Base-by-base conservation (phyloP, 1,284 basidiomycete genomes). In the Irpex lacteus region DNA sequence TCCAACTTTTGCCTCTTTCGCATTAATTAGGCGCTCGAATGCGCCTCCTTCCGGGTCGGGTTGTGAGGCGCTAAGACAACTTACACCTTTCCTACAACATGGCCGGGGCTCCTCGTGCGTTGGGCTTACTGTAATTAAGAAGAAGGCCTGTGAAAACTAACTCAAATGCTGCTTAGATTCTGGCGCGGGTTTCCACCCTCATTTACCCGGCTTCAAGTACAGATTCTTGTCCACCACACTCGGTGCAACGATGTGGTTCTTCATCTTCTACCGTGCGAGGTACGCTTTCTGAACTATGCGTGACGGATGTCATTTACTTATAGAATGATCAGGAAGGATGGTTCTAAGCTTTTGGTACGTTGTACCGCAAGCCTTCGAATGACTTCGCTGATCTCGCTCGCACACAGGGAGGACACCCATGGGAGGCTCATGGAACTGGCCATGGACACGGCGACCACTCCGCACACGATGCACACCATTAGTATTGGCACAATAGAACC, bases 161-260 rank as follows among this genome's bases (percentile, higher is more conserved):
- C 74, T 70, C 67, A 72, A 65, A 60, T 70, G 54, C 18, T 13
- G 32, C 60, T 32, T 49, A 65, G 70, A 63, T 56, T 79, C 85
- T 80, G 94, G 91, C 71, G 78, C 86, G 79, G 94, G 92, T 71
- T 96, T 95, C 73, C 82, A 94, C 76, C 94, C 94, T 50, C 93
- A 94, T 76, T 82, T 94, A 49, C 92, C 94, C 50, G 88, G 90
- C 21, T 82, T 88, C 71, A 85, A 83, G 72, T 87, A 95, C 78
- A 87, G 85, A 66, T 86, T 94, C 75, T 83, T 96, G 40, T 86
- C 91, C 50, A 96, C 95, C 78, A 86, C 87, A 60, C 82, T 97
- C 63, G 95, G 95, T 64, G 95, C 94, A 47, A 87, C 89, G 52
- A 97, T 97, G 95, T 97, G 94, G 94, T 97, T 97, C 87, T 98